Conservation (phyloP, 371 early-diverging fungal species). For the Modicella reniformis region DNA sequence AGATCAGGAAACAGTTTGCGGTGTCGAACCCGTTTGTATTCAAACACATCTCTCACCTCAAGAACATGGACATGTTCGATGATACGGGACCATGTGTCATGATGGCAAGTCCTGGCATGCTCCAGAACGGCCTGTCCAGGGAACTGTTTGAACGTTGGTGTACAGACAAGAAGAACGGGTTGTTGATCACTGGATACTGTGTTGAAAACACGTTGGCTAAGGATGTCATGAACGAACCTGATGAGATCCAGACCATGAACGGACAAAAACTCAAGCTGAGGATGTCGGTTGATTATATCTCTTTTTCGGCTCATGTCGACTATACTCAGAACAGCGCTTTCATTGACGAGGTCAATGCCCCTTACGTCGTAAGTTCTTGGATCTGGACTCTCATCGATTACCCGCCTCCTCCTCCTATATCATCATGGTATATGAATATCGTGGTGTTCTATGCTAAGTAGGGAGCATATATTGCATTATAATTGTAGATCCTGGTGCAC, state of each 20-base stretch:
- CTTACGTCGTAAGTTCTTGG: conserved; percentile 82
- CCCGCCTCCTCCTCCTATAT: too few relatives aligned
- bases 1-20: conserved; percentile 93
- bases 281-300: conserved; percentile 96
- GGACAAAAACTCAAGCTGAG: conserved; percentile 92
- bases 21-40: conserved; percentile 98
- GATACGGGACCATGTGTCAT: conserved; percentile 99
- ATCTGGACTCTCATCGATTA: too few relatives aligned
- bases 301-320: conserved; percentile 99
- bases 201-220: conserved; percentile 99
- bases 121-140: conserved; percentile 98
- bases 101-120: conserved; percentile 99
- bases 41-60: conserved; percentile 95
- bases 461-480: neutral
- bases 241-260: conserved; percentile 87
- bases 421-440: too few relatives aligned
- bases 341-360: conserved; percentile 95
- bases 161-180: conserved; percentile 93
- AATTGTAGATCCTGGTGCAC: conserved; percentile 90
- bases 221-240: conserved; percentile 94
- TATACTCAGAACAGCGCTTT: conserved; percentile 98
- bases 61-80: conserved; percentile 93
- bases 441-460: too few relatives aligned
- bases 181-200: conserved; percentile 99
- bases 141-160: conserved; percentile 99